Percentiles rank a stretch among this genome's conserved stretches.
Evolutionary conservation across 768 basidiomycete species (phyloP).

Genomic region (Boletus tylopilopsis): DNA sequence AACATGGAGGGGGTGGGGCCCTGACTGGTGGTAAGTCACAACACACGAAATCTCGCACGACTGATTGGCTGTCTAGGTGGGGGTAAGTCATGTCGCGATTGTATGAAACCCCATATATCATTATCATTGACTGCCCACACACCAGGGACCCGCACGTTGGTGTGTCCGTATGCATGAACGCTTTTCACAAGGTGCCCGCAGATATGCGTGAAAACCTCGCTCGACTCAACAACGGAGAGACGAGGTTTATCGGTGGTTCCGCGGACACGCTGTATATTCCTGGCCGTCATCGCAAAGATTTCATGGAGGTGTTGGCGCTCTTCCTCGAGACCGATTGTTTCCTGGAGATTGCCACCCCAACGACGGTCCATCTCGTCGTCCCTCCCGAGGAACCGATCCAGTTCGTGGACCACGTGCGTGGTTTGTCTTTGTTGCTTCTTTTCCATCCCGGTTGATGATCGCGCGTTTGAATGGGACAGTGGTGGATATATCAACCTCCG

Average conservation of each 20-base stretch:
- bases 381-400: slow-evolving; percentile 39
- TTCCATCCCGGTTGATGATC: neutral
- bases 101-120: neutral
- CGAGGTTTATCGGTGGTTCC: slow-evolving; percentile 45
- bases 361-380: slow-evolving; percentile 40
- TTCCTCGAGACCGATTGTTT: slow-evolving; percentile 49
- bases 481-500: slow-evolving; percentile 48
- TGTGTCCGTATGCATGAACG: slow-evolving; percentile 40
- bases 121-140: neutral
- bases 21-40: slow-evolving; percentile 41
- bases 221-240: slow-evolving; percentile 29
- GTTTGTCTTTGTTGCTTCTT: neutral
- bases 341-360: slow-evolving; percentile 47
- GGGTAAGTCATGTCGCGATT: slow-evolving; percentile 28
- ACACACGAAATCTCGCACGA: neutral
- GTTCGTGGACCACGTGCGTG: slow-evolving; percentile 45
- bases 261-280: slow-evolving; percentile 49
- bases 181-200: slow-evolving; percentile 34
- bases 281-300: slow-evolving; percentile 34
- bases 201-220: slow-evolving; percentile 37
- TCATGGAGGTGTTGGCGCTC: slow-evolving; percentile 40
- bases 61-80: slow-evolving; percentile 32
- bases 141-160: slow-evolving; percentile 42
- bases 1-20: slow-evolving; percentile 39
- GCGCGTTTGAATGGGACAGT: slow-evolving; percentile 19